Evolutionary conservation across 306 rosid species (phyloP), one percentile per base, ranked within the genome.

Genomic region (Dryas drummondii): DNA sequence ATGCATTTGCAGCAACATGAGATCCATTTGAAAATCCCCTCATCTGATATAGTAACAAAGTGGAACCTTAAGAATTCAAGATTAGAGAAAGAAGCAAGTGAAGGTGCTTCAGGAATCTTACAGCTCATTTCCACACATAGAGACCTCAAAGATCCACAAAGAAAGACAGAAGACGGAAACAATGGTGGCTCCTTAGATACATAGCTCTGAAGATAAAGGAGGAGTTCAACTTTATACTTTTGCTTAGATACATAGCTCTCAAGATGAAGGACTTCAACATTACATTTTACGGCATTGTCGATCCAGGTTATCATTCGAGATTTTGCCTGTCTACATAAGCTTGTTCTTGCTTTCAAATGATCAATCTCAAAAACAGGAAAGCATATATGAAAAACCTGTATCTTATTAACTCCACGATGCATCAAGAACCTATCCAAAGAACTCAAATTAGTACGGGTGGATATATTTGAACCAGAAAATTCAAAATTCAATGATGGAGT

Each of bases 61-160:
- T 64, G 42, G 5, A 64, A 64, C 13, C 41, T 5, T 50, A 64
- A 44, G 32, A 3, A 14, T 0, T 7, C 16, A 13, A 64, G 51
- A 64, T 44, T 64, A 14, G 69, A 64, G 32, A 22, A 44, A 64
- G 44, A 44, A 1, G 10, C 32, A 7, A 40, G 15, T 4, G 32
- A 42, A 5, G 68, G 50, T 2, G 27, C 42, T 47, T 16, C 6
- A 63, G 22, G 27, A 42, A 32, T 6, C 26, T 45, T 61, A 4
- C 42, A 63, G 41, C 40, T 26, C 40, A 22, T 63, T 10, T 63
- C 50, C 19, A 22, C 22, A 22, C 22, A 22, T 4, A 63, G 6
- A 5, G 50, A 63, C 68, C 5, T 63, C 68, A 63, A 63, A 63
- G 50, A 41, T 7, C 50, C 68, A 63, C 68, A 63, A 44, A 41